Percentiles rank a stretch among this genome's conserved stretches.
phyloP scores from a whole-genome alignment of 2,329 filamentous ascomycete species.

The Raffaelea albimanens region DNA sequence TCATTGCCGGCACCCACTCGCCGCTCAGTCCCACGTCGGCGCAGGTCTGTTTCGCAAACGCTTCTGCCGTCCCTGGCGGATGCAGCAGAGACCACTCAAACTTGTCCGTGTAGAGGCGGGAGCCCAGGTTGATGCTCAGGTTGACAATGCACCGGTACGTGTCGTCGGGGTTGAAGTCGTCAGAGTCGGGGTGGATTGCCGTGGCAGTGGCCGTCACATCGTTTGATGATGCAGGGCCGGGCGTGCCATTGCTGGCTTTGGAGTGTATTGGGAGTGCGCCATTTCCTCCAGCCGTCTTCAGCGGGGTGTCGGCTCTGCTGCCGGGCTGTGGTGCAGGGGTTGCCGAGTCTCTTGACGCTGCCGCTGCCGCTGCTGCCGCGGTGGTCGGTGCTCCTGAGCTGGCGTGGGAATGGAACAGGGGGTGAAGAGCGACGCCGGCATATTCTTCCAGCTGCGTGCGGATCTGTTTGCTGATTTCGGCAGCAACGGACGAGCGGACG shows the following conservation, averaged over 20 bases:
- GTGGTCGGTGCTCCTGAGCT: neutral
- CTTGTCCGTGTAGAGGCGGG: conserved; percentile 88
- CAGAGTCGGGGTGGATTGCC: conserved; percentile 53
- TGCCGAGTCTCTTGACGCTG: conserved; percentile 8
- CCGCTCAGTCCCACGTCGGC: conserved; percentile 81
- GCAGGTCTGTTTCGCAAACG: conserved; percentile 86
- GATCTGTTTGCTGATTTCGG: conserved; percentile 87
- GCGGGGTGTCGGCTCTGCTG: conserved; percentile 49
- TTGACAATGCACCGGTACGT: conserved; percentile 89
- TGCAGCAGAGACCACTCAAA: conserved; percentile 97
- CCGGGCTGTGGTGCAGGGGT: conserved; percentile 16
- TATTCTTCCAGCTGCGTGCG: conserved; percentile 94
- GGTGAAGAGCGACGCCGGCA: conserved; percentile 85
- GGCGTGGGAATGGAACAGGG: conserved; percentile 65
- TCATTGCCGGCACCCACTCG: conserved; percentile 91
- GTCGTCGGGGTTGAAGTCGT: conserved; percentile 81
- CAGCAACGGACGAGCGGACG: conserved; percentile 57
- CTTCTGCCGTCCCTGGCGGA: conserved; percentile 82
- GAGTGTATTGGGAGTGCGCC: conserved; percentile 1
- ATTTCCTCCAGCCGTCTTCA: conserved; percentile 32
- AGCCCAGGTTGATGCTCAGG: conserved; percentile 83
- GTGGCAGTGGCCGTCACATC: conserved; percentile 63
- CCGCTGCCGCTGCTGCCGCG: neutral
- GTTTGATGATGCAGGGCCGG: neutral
- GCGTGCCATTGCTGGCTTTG: conserved; percentile 5